Conservation (phyloP, 2,329 filamentous ascomycete genomes). For the Daldinia eschscholtzii region DNA sequence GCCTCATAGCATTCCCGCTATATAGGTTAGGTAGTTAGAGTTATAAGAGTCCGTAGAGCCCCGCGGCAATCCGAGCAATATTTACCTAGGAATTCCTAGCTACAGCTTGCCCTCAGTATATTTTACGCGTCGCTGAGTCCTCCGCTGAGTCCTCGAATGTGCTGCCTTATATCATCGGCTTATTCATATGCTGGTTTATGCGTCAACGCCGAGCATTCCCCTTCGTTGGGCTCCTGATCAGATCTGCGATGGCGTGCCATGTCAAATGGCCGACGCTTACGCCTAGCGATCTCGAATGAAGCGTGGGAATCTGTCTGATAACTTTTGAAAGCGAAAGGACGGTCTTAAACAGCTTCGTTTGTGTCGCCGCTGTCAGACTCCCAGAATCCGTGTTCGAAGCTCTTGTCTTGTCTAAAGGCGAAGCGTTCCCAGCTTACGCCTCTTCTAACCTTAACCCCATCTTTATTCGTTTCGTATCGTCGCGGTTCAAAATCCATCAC, state of each 20-base stretch:
- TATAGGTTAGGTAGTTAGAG: constrained; percentile 9
- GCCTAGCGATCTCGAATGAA: background rate
- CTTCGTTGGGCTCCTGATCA: too few relatives aligned
- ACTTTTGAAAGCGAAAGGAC: background rate
- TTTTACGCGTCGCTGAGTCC: too few relatives aligned
- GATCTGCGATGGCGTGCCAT: background rate
- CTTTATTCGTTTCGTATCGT: constrained; percentile 34
- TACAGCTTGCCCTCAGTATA: background rate
- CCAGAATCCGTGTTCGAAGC: constrained; percentile 45
- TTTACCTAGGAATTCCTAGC: background rate
- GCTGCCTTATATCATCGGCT: background rate
- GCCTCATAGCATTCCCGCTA: constrained; percentile 3
- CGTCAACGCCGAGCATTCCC: background rate
- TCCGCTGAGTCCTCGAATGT: too few relatives aligned
- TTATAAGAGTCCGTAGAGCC: constrained; percentile 18
- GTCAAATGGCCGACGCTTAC: too few relatives aligned
- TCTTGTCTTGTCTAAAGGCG: constrained; percentile 44
- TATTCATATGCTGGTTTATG: background rate
- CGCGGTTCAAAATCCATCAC: constrained; percentile 46
- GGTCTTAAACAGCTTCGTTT: constrained; percentile 24
- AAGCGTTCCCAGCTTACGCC: constrained; percentile 50
- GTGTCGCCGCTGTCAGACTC: constrained; percentile 36
- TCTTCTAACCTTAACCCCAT: constrained; percentile 39
- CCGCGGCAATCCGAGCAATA: background rate
- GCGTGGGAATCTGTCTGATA: background rate